Evolutionary conservation across 768 basidiomycete species (phyloP).

Genomic region (Daedalea quercina): DNA sequence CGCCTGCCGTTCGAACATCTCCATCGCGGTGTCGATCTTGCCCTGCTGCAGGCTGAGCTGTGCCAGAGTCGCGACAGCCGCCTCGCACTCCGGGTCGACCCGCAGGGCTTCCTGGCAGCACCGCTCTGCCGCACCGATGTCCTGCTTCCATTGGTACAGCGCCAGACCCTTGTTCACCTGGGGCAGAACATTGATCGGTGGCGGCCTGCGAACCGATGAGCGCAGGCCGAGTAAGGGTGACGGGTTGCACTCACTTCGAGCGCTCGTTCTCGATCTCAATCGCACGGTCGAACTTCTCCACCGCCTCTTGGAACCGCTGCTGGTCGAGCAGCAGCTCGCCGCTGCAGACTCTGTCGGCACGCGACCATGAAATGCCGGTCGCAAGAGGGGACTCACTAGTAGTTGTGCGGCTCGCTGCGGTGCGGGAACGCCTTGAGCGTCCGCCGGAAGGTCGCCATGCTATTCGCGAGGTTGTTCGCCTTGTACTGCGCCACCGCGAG

Average conservation of each 20-base stretch:
- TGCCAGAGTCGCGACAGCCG: slow-evolving; percentile 92
- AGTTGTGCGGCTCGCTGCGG: slow-evolving; percentile 86
- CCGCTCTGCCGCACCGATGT: slow-evolving; percentile 72
- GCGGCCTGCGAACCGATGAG: slow-evolving; percentile 21
- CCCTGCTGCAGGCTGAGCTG: slow-evolving; percentile 90
- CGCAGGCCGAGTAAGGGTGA: not conserved
- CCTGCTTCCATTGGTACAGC: slow-evolving; percentile 93
- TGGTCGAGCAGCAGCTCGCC: slow-evolving; percentile 95
- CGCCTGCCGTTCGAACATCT: slow-evolving; percentile 79
- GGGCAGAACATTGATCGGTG: slow-evolving; percentile 78
- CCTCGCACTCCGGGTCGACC: slow-evolving; percentile 92
- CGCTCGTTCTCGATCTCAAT: slow-evolving; percentile 72
- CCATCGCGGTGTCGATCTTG: slow-evolving; percentile 78
- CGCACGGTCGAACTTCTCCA: slow-evolving; percentile 90
- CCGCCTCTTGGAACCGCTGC: slow-evolving; percentile 76
- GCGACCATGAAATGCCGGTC: not conserved
- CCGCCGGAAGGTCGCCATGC: slow-evolving; percentile 86
- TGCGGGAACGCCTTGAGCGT: slow-evolving; percentile 83
- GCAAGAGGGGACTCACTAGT: slow-evolving; percentile 59
- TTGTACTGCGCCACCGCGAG: slow-evolving; percentile 98
- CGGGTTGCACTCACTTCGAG: not conserved
- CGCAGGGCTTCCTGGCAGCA: slow-evolving; percentile 85
- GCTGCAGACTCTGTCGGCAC: slow-evolving; percentile 31
- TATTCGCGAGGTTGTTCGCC: slow-evolving; percentile 63
- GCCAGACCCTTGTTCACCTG: slow-evolving; percentile 98